Percentiles rank a stretch among this genome's conserved stretches.
These are phyloP conservation scores for Rutstroemia sp. DNA, from an alignment of 2,329 filamentous ascomycete genomes.

Conservation along the genomic window DNA sequence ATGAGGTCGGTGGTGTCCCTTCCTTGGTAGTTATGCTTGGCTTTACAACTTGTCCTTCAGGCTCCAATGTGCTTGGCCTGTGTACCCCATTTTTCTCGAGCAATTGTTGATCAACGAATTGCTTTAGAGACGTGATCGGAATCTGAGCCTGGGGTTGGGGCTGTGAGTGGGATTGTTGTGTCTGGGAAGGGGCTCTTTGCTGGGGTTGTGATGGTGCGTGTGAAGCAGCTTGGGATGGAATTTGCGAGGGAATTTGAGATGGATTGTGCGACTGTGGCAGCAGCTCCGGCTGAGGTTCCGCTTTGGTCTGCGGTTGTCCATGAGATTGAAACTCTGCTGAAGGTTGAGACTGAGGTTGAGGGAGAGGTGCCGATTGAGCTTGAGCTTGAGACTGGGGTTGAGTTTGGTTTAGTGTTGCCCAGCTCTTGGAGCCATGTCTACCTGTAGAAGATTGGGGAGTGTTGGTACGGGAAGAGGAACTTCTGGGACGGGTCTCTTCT, in stretches of 20 bases:
- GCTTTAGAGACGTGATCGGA: not conserved
- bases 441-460: conserved; percentile 5
- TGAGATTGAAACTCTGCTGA: not conserved
- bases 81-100: not conserved
- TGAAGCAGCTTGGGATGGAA: not conserved
- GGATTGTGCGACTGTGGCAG: not conserved
- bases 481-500: not conserved
- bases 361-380: not conserved
- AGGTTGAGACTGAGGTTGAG: not conserved
- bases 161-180: not conserved
- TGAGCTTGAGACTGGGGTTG: not conserved
- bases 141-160: not conserved
- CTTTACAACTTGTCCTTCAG: conserved; percentile 7
- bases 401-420: conserved; percentile 11
- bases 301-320: not conserved
- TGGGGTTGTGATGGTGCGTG: not conserved
- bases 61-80: not conserved
- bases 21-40: conserved; percentile 20
- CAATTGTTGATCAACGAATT: conserved; percentile 3
- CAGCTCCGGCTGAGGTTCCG: not conserved
- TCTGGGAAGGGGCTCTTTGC: not conserved
- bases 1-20: conserved; percentile 14
- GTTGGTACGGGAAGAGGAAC: not conserved
- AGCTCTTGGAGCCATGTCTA: not conserved
- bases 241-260: not conserved